Evolutionary conservation across 2,329 filamentous ascomycete species (phyloP).

Genomic region (Fusarium hostae): DNA sequence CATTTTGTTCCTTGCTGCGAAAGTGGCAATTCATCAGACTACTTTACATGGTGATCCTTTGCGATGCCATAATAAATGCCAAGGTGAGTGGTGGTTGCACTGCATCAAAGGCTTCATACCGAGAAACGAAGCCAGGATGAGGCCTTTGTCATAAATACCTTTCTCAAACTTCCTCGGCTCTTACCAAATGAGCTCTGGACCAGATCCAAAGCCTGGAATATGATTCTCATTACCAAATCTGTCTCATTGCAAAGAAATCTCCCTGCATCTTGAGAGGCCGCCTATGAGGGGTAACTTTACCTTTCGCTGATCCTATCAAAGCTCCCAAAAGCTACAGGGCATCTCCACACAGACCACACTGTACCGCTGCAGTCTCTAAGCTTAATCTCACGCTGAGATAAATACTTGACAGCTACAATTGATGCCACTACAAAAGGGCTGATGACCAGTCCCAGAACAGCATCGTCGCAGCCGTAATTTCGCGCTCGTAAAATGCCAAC

Average conservation of each 20-base stretch:
- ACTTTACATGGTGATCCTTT: no score
- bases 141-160: no score
- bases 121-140: no score
- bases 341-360: slow-evolving; percentile 14
- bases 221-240: not conserved
- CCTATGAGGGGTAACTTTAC: not conserved
- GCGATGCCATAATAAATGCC: no score
- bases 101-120: not conserved
- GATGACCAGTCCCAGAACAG: slow-evolving; percentile 20
- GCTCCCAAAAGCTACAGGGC: not conserved
- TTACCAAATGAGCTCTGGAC: not conserved
- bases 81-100: not conserved
- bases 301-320: not conserved
- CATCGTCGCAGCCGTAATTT: not conserved
- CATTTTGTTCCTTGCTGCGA: not conserved
- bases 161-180: no score
- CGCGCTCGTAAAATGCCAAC: not conserved
- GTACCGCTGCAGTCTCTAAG: slow-evolving; percentile 13
- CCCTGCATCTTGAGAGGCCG: not conserved
- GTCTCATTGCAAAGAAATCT: not conserved
- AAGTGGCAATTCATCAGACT: not conserved
- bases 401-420: slow-evolving; percentile 21
- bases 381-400: not conserved
- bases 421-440: slow-evolving; percentile 15
- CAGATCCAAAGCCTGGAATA: fast-evolving